Evolutionary conservation across 306 rosid species (phyloP).

Genomic region (Begonia peltatifolia): DNA sequence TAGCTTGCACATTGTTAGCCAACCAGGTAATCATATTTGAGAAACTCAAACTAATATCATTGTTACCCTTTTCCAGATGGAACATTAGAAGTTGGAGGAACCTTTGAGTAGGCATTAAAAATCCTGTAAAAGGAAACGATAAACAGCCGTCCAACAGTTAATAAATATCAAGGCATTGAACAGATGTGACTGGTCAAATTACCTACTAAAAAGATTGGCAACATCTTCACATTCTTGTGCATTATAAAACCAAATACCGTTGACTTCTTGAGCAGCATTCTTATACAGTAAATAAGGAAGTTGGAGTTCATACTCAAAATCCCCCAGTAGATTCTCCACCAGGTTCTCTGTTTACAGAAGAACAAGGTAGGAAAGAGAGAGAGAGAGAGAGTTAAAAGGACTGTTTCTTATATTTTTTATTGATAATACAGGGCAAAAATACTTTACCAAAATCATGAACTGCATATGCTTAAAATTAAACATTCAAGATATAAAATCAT

Average conservation of each 20-base stretch:
- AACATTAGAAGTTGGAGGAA: slow-evolving; percentile 44
- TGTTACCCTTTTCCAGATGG: slow-evolving; percentile 49
- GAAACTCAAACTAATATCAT: not conserved
- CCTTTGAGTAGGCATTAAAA: slow-evolving; percentile 61
- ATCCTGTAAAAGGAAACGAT: slow-evolving; percentile 40
- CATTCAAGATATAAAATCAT: too few species aligned
- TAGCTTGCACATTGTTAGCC: too few species aligned
- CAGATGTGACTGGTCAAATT: slow-evolving; percentile 6
- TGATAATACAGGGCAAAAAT: too few species aligned
- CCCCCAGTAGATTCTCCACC: slow-evolving; percentile 86
- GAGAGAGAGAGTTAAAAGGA: too few species aligned
- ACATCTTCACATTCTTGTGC: slow-evolving; percentile 90
- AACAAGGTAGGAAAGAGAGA: not conserved
- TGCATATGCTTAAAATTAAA: too few species aligned
- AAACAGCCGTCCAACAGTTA: not conserved
- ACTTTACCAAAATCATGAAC: too few species aligned
- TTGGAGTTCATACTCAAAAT: slow-evolving; percentile 88
- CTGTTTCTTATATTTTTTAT: too few species aligned
- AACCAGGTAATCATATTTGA: too few species aligned
- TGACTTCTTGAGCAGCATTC: slow-evolving; percentile 90
- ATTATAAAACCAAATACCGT: slow-evolving; percentile 95
- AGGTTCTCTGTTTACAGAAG: slow-evolving; percentile 55
- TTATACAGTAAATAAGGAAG: slow-evolving; percentile 77
- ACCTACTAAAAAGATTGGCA: slow-evolving; percentile 82
- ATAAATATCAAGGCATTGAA: not conserved